Conservation (phyloP, 805 yeast genomes). For the Danielia reshetovae region DNA sequence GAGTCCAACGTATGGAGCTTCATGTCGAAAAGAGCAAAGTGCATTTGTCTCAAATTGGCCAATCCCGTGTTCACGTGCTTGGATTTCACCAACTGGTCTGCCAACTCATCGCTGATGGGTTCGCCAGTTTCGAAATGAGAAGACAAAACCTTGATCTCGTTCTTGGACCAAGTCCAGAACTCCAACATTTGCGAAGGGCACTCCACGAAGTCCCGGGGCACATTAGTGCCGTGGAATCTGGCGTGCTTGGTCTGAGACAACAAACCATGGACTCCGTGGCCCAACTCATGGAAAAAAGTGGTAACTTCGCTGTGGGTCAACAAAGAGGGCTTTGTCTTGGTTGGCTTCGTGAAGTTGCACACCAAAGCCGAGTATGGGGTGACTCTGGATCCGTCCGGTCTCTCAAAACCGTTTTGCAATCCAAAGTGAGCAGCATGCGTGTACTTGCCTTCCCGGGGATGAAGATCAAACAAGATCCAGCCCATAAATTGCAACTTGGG, state of each 20-base stretch:
- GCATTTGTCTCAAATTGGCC: constrained; percentile 69
- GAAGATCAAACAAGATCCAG: constrained; percentile 74
- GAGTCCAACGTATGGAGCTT: constrained; percentile 51
- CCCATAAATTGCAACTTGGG: constrained; percentile 60
- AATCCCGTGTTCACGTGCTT: constrained; percentile 64
- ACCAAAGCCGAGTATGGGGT: constrained; percentile 73
- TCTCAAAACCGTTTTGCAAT: constrained; percentile 54
- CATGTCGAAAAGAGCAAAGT: constrained; percentile 77
- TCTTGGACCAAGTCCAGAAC: constrained; percentile 79
- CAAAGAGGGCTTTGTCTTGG: constrained; percentile 64
- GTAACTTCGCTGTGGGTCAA: constrained; percentile 75
- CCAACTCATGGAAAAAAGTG: constrained; percentile 86
- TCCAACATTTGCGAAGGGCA: constrained; percentile 90
- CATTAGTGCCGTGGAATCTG: constrained; percentile 72
- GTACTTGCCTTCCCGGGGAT: constrained; percentile 83
- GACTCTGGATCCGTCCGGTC: constrained; percentile 47
- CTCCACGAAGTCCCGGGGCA: constrained; percentile 84
- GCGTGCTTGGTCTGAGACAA: constrained; percentile 63
- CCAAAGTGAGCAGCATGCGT: constrained; percentile 88
- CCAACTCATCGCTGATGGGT: constrained; percentile 44
- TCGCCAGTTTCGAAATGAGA: constrained; percentile 63
- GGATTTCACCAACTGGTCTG: constrained; percentile 16
- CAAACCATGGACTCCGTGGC: constrained; percentile 82
- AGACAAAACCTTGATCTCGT: constrained; percentile 55
- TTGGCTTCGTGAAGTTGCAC: constrained; percentile 79